A percentile compares a stretch with the other conserved stretches of the same genome.
phyloP scores from a whole-genome alignment of 2,329 filamentous ascomycete species.

The Xylaria sp. region DNA sequence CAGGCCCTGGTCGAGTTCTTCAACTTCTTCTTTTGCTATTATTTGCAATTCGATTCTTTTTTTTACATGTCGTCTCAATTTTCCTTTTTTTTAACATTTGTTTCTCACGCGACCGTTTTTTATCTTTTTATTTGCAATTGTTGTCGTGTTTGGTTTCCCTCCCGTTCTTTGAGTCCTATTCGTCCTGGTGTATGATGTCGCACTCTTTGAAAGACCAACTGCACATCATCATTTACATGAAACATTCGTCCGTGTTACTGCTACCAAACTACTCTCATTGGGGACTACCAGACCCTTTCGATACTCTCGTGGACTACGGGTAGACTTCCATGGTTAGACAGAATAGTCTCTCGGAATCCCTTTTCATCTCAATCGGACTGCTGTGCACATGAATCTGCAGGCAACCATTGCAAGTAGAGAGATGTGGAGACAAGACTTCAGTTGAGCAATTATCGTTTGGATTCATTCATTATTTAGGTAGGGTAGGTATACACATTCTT shows the following conservation, averaged over 20 bases:
- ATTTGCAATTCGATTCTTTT: neutral
- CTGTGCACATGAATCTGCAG: neutral
- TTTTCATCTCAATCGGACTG: too few relatives aligned
- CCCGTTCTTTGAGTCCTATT: neutral
- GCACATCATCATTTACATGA: too few relatives aligned
- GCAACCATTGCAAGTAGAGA: neutral
- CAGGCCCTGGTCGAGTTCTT: conserved; percentile 9
- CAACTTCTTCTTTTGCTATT: neutral
- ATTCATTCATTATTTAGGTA: neutral
- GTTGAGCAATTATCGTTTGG: neutral
- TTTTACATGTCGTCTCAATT: neutral
- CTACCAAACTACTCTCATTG: too few relatives aligned
- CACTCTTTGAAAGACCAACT: neutral
- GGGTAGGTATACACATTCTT: neutral
- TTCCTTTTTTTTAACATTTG: neutral
- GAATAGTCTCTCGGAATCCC: too few relatives aligned
- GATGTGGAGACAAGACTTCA: neutral
- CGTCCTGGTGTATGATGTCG: neutral
- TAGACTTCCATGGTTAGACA: too few relatives aligned
- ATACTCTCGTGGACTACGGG: too few relatives aligned
- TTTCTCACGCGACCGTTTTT: neutral
- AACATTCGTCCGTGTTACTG: neutral
- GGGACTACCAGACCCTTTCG: too few relatives aligned
- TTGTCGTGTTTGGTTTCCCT: neutral
- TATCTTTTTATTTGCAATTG: too few relatives aligned